Percentiles rank a stretch among this genome's conserved stretches.
Conservation (phyloP, 2,329 filamentous ascomycete genomes). For the Sporothrix euskadiensis region DNA sequence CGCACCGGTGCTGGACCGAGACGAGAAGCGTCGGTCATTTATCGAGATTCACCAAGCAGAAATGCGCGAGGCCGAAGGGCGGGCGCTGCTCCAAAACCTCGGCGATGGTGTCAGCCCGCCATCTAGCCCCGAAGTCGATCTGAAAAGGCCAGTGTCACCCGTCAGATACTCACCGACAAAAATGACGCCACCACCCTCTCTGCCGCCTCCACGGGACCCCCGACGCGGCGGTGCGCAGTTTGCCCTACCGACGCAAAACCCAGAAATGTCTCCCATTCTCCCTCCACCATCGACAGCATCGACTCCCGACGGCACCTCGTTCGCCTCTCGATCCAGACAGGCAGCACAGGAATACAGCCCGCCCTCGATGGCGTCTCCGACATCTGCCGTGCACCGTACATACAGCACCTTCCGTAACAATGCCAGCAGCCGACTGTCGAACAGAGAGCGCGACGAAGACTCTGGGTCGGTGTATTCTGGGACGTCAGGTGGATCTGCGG, state of each 20-base stretch:
- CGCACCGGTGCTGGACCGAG: conserved; percentile 41
- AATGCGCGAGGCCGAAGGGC: conserved; percentile 62
- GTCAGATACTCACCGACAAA: conserved; percentile 20
- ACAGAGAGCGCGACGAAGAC: conserved; percentile 32
- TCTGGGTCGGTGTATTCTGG: conserved; percentile 13
- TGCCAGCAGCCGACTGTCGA: conserved; percentile 34
- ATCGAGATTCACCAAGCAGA: conserved; percentile 60
- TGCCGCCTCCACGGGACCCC: conserved; percentile 29
- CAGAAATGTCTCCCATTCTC: conserved; percentile 25
- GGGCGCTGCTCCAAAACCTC: conserved; percentile 56
- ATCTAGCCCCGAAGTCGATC: conserved; percentile 33
- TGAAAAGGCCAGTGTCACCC: conserved; percentile 22
- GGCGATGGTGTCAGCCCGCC: conserved; percentile 40
- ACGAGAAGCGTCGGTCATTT: conserved; percentile 58
- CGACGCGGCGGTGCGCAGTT: background rate
- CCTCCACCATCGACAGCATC: conserved; percentile 22
- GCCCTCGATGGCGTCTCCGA: conserved; percentile 37
- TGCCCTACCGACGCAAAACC: background rate
- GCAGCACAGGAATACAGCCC: conserved; percentile 45
- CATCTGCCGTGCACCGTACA: conserved; percentile 36
- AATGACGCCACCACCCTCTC: conserved; percentile 12
- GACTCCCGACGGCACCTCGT: conserved; percentile 27
- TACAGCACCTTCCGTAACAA: conserved; percentile 35
- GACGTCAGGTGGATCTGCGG: conserved; percentile 18
- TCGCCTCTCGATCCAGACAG: conserved; percentile 27